A percentile compares a stretch with the other conserved stretches of the same genome.
phyloP scores from a whole-genome alignment of 2,329 filamentous ascomycete genomes.

The Endocalyx cinctus region DNA sequence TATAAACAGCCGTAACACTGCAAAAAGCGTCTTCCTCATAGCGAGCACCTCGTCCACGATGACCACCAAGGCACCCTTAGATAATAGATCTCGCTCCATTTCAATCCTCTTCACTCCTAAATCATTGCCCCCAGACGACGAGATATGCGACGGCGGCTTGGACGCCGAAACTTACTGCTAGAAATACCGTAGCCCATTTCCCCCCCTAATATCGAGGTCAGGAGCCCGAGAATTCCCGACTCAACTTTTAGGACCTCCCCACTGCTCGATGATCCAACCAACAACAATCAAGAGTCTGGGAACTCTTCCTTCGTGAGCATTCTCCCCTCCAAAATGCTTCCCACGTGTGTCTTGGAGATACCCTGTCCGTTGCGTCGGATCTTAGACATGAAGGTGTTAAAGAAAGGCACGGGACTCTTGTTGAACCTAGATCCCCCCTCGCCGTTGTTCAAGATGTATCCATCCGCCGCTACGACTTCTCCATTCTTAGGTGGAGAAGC shows the following conservation, averaged over 20 bases:
- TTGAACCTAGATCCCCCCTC: constrained; percentile 4
- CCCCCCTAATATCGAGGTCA: too few species aligned
- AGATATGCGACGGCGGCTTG: constrained; percentile 50
- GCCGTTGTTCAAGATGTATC: constrained; percentile 6
- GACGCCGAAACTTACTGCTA: constrained; percentile 42
- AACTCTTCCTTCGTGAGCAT: too few species aligned
- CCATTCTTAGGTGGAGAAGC: neutral
- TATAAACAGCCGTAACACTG: constrained; percentile 43
- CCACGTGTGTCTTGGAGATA: constrained; percentile 8
- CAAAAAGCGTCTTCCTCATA: constrained; percentile 50
- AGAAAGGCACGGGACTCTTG: constrained; percentile 8
- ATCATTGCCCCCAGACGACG: constrained; percentile 30
- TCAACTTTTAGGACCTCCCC: too few species aligned
- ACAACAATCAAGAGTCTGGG: too few species aligned
- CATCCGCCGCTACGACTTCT: constrained; percentile 5
- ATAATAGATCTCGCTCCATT: constrained; percentile 40
- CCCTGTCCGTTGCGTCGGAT: constrained; percentile 7
- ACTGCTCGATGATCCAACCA: too few species aligned
- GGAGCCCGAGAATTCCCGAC: too few species aligned
- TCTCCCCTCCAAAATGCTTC: constrained; percentile 7
- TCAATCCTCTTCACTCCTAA: constrained; percentile 38
- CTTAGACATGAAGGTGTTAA: constrained; percentile 5
- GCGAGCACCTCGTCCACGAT: constrained; percentile 58
- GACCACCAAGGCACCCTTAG: constrained; percentile 38
- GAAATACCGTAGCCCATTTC: too few species aligned